These are phyloP conservation scores for Ceratocystis colombiana DNA, from an alignment of 2,329 filamentous ascomycete genomes.

Conservation along the genomic window DNA sequence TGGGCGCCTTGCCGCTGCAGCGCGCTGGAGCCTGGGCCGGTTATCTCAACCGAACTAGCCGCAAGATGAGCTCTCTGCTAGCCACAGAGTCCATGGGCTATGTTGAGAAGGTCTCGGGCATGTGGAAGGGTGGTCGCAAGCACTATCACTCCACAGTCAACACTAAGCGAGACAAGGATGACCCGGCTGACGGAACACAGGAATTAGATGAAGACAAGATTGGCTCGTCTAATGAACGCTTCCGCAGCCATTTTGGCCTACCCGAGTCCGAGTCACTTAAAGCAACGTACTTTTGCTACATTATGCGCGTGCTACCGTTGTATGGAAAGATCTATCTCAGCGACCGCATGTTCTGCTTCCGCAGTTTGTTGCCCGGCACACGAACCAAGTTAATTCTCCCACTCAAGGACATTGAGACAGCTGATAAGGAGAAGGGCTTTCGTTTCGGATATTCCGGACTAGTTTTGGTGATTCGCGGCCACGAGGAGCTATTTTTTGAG, in stretches of 20 bases:
- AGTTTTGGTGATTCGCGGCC: conserved; percentile 82
- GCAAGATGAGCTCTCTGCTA: conserved; percentile 69
- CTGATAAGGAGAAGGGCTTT: conserved; percentile 90
- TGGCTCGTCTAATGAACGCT: conserved; percentile 63
- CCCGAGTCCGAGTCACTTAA: conserved; percentile 71
- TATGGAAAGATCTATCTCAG: conserved; percentile 97
- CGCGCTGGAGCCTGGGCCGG: conserved; percentile 73
- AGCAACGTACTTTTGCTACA: conserved; percentile 82
- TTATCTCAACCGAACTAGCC: conserved; percentile 68
- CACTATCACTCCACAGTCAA: conserved; percentile 62
- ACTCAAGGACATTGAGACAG: conserved; percentile 82
- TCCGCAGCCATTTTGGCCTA: conserved; percentile 83
- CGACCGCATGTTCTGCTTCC: conserved; percentile 79
- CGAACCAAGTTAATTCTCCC: conserved; percentile 88
- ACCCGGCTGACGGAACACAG: conserved; percentile 32
- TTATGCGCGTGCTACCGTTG: conserved; percentile 80
- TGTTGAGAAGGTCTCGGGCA: conserved; percentile 90
- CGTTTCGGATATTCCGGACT: conserved; percentile 83
- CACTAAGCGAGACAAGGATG: conserved; percentile 44
- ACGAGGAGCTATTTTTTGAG: conserved; percentile 95
- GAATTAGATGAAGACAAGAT: conserved; percentile 47
- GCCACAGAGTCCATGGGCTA: conserved; percentile 93
- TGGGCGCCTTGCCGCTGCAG: conserved; percentile 69
- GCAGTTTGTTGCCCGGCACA: conserved; percentile 78
- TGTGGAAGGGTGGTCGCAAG: conserved; percentile 85